Evolutionary conservation across 2,329 filamentous ascomycete species (phyloP), one percentile per base, ranked within the genome.

Genomic region (Neophaeococcomyces aloes): DNA sequence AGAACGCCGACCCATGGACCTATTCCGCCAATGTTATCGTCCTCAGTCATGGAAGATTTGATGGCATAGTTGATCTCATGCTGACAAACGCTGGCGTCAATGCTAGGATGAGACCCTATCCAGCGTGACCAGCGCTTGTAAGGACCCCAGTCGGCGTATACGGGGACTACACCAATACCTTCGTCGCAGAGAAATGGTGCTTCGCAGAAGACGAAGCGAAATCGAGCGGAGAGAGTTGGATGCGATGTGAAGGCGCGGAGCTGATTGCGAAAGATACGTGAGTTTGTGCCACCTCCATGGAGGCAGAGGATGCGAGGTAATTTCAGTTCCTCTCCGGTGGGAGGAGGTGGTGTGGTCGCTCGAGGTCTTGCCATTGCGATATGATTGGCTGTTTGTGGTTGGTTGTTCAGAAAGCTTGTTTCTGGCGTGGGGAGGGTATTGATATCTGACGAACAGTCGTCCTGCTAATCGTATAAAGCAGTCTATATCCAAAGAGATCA

Each of bases 261-360:
- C 64, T 88, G 83, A 8, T 72, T 60, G 48, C 71, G 66, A 66
- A 87, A 87, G 59, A 86, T 76, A 31, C 69, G 58, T n/a, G 72
- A 78, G 56, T 82, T 86, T 51, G 80, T 78, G 48, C 83, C 83
- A 55, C 83, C 83, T 58, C 83, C 83, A 61, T 88, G 83, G n/a
- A 88, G 76, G 63, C 82, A 87, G 53, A 88, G 78, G 53, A 88
- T 77, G 47, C 83, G 79, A 2, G 82, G 82, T 21, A 71, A 65
- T 46, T 59, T 48, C 31, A 69, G 57, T 4, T 54, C 55, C 23
- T 27, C 23, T 10, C 10, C 34, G 18, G 15, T 35, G 17, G 30
- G 10, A 3, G 50, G 48, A 44, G 50, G 47, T 10, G 42, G 29
- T n/a, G 44, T 44, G 4, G 46, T 29, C 10, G 41, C 4, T 13